phyloP scores from a whole-genome alignment of 352 stramenopile genomes.

The Globisporangium perplexum region DNA sequence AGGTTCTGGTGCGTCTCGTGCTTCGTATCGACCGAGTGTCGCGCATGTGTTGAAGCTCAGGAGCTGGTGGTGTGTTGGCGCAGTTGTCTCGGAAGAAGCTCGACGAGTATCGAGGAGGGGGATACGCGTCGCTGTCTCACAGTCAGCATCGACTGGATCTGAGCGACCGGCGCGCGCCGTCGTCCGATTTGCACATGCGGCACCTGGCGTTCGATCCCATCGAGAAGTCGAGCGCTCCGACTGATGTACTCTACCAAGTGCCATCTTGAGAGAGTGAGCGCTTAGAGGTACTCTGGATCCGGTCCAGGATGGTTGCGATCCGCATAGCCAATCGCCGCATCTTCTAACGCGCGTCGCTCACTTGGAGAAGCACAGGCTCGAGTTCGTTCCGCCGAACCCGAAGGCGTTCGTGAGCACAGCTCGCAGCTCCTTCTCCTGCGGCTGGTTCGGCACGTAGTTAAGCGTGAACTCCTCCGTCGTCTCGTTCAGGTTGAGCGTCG shows the following conservation, averaged over 20 bases:
- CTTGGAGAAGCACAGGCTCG: constrained; percentile 74
- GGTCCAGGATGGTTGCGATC: not conserved
- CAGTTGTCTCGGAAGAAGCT: constrained; percentile 48
- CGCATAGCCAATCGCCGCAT: not conserved
- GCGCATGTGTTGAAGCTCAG: not conserved
- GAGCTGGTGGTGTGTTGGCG: constrained; percentile 3
- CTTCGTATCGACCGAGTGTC: not conserved
- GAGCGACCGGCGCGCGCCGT: not conserved
- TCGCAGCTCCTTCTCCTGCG: constrained; percentile 67
- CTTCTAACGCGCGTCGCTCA: constrained; percentile 11
- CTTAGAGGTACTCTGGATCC: not conserved
- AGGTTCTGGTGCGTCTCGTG: constrained; percentile 28
- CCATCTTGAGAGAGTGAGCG: constrained; percentile 13
- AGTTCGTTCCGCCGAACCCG: constrained; percentile 97
- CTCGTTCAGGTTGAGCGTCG: constrained; percentile 92
- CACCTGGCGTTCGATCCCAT: constrained; percentile 14
- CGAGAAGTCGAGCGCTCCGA: constrained; percentile 16
- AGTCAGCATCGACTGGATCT: constrained; percentile 6
- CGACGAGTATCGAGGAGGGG: constrained; percentile 48
- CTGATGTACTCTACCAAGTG: constrained; percentile 23
- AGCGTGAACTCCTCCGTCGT: constrained; percentile 76
- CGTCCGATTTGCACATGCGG: constrained; percentile 10
- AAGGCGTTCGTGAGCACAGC: constrained; percentile 95
- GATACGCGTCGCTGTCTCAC: constrained; percentile 20
- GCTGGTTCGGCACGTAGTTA: constrained; percentile 71